phyloP scores from a whole-genome alignment of 768 basidiomycete genomes.

The Suillus spraguei region DNA sequence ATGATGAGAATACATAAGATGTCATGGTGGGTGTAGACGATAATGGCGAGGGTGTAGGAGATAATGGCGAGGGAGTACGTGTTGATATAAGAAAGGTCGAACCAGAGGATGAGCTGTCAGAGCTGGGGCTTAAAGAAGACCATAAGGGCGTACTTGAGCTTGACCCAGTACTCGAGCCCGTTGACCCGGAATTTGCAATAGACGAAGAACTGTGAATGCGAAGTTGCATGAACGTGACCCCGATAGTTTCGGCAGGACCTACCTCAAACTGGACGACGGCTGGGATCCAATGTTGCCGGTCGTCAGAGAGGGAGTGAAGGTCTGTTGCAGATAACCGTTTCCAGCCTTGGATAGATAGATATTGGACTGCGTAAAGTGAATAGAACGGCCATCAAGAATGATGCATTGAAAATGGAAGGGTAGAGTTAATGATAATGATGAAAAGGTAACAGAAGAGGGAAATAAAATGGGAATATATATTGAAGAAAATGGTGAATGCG shows the following conservation, averaged over 20 bases:
- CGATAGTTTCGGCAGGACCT: not conserved
- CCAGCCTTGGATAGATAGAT: not conserved
- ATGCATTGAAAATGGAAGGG: not conserved
- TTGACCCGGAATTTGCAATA: not conserved
- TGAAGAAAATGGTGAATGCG: not conserved
- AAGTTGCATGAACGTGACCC: not conserved
- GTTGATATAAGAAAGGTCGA: not conserved
- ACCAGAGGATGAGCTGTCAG: slow-evolving; percentile 8
- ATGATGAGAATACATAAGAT: not conserved
- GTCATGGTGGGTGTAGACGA: slow-evolving; percentile 2
- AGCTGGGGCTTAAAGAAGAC: slow-evolving; percentile 4
- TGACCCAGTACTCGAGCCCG: slow-evolving; percentile 5
- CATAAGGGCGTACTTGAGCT: slow-evolving; percentile 8
- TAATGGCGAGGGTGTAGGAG: not conserved
- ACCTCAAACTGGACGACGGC: not conserved
- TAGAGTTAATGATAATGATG: not conserved
- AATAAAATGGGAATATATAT: not conserved
- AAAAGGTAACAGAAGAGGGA: too few species aligned
- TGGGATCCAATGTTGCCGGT: not conserved
- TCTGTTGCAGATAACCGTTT: slow-evolving; percentile 3
- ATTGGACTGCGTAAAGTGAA: not conserved
- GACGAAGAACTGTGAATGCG: not conserved
- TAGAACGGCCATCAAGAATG: not conserved
- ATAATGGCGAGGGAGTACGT: not conserved
- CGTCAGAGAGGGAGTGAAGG: not conserved